Conservation (phyloP, 106 monocot species). For the Dendrobium nobile region DNA sequence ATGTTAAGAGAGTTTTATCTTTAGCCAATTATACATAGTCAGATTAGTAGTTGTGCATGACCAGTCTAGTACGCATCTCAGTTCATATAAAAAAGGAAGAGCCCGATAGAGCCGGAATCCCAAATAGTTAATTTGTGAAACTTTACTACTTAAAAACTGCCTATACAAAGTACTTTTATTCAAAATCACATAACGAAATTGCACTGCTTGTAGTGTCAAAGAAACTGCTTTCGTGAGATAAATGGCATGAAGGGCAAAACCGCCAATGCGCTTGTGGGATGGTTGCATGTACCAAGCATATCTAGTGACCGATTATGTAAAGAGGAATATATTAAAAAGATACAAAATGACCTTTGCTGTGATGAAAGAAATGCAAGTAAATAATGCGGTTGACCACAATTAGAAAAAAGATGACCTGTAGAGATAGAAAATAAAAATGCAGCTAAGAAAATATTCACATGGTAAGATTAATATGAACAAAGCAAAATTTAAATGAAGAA, state of each 20-base stretch:
- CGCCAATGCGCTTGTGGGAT: conserved; percentile 32
- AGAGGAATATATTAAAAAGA: conserved; percentile 76
- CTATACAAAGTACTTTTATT: conserved; percentile 83
- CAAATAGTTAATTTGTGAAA: conserved; percentile 41
- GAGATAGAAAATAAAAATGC: neutral
- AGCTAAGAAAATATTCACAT: neutral
- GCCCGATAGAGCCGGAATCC: conserved; percentile 90
- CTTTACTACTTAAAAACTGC: conserved; percentile 69
- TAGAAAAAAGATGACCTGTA: conserved; percentile 89
- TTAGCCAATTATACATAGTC: conserved; percentile 99
- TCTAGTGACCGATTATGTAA: conserved; percentile 92
- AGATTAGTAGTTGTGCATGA: conserved; percentile 86
- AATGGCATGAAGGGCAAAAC: conserved; percentile 83
- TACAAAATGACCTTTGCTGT: conserved; percentile 74
- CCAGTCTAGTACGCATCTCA: conserved; percentile 98
- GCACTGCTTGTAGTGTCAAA: conserved; percentile 74
- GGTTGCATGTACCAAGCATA: conserved; percentile 82
- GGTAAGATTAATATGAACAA: neutral
- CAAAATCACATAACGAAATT: conserved; percentile 79
- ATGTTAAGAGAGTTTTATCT: conserved; percentile 38
- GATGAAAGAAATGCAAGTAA: conserved; percentile 81
- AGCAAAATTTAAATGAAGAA: neutral
- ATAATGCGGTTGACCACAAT: conserved; percentile 92
- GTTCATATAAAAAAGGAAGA: conserved; percentile 91
- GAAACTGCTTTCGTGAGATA: conserved; percentile 87